Conservation (phyloP, 768 basidiomycete genomes). For the Collybia nuda region DNA sequence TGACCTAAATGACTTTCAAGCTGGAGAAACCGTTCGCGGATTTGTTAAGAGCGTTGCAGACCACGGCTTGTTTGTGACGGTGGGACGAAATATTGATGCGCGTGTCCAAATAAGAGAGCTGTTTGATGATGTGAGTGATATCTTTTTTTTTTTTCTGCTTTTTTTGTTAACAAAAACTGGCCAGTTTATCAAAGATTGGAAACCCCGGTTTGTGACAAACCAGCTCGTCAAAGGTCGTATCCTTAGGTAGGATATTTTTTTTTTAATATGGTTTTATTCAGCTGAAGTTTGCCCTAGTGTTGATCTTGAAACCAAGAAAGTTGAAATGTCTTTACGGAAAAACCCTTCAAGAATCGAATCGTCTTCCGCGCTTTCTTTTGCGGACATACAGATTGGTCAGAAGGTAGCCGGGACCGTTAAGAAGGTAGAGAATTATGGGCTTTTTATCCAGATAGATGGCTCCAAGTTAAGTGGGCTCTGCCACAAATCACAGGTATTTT, state of each 20-base stretch:
- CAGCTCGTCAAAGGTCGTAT: conserved; percentile 89
- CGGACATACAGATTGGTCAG: conserved; percentile 74
- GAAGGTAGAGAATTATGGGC: conserved; percentile 82
- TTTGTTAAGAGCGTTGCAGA: conserved; percentile 88
- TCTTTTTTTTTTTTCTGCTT: not conserved
- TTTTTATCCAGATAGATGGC: conserved; percentile 90
- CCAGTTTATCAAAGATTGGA: conserved; percentile 96
- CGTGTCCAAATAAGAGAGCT: conserved; percentile 92
- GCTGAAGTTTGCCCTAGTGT: conserved; percentile 45
- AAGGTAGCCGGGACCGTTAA: conserved; percentile 80
- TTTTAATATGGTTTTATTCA: not conserved
- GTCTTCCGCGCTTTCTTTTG: conserved; percentile 34
- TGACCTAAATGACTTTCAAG: conserved; percentile 58
- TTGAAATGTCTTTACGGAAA: conserved; percentile 90
- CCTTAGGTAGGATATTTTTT: conserved; percentile 51
- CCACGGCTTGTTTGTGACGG: conserved; percentile 84
- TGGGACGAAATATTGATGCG: conserved; percentile 84
- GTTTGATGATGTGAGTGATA: conserved; percentile 72
- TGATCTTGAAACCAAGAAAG: conserved; percentile 66
- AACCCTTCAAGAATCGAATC: conserved; percentile 47
- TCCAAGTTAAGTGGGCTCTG: conserved; percentile 88
- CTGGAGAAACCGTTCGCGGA: conserved; percentile 79
- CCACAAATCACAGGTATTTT: conserved; percentile 84
- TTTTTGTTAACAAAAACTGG: conserved; percentile 9
- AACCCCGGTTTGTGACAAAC: conserved; percentile 71